phyloP scores from a whole-genome alignment of 306 rosid species.

The Potentilla sterilis region DNA sequence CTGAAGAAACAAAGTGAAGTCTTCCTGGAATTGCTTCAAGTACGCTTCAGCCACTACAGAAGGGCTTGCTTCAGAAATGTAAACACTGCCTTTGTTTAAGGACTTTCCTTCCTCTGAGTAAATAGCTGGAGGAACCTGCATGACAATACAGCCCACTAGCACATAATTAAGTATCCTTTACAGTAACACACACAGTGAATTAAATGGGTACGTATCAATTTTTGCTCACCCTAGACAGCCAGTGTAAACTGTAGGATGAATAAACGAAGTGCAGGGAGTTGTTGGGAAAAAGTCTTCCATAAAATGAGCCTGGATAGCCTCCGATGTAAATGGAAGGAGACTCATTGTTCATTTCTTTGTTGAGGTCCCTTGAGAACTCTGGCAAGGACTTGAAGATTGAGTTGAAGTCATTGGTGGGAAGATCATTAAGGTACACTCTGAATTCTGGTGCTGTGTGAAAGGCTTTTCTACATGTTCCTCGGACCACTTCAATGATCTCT shows the following conservation, averaged over 20 bases:
- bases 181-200: background rate
- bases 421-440: conserved; percentile 80
- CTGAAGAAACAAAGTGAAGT: conserved; percentile 60
- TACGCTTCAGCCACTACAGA: conserved; percentile 58
- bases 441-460: conserved; percentile 51
- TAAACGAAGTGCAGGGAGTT: conserved; percentile 76
- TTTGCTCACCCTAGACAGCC: conserved; percentile 77
- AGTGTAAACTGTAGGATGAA: conserved; percentile 78
- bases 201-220: background rate
- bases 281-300: conserved; percentile 79
- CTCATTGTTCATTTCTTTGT: conserved; percentile 35
- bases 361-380: conserved; percentile 56
- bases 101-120: conserved; percentile 50
- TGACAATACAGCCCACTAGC: background rate
- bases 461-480: conserved; percentile 39
- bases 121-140: conserved; percentile 73
- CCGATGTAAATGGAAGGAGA: conserved; percentile 67
- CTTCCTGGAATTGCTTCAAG: conserved; percentile 62
- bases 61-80: conserved; percentile 72
- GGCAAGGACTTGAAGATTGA: conserved; percentile 83
- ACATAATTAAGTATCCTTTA: background rate
- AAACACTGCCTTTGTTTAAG: conserved; percentile 63
- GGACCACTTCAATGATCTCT: conserved; percentile 67
- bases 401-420: conserved; percentile 95
- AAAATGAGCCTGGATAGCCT: conserved; percentile 93